Evolutionary conservation across 768 basidiomycete genomes (phyloP).

Genomic region (Lactarius akahatsu): DNA sequence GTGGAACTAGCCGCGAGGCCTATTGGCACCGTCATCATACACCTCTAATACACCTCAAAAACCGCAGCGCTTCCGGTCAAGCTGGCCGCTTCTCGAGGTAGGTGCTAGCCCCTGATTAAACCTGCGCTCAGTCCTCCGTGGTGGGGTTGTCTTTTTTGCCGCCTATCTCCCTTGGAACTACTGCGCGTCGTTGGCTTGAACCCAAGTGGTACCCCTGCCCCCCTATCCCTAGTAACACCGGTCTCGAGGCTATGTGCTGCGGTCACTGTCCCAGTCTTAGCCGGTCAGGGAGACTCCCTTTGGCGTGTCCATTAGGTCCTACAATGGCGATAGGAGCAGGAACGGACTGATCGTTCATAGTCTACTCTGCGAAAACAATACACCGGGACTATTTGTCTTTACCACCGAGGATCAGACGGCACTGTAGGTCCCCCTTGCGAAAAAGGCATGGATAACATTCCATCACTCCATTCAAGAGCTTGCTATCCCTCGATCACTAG

Average conservation of each 20-base stretch:
- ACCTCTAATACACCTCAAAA: not conserved
- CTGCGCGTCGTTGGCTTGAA: not conserved
- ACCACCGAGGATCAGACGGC: not conserved
- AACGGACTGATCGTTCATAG: not conserved
- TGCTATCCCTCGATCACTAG: not conserved
- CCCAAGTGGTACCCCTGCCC: not conserved
- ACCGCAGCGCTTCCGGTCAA: not conserved
- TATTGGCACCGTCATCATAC: not conserved
- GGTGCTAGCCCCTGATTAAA: not conserved
- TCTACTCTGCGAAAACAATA: not conserved
- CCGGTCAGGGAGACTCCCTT: not conserved
- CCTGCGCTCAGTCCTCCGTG: not conserved
- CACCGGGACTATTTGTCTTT: not conserved
- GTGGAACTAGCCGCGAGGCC: not conserved
- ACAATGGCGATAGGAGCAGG: not conserved
- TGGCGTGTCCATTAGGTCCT: not conserved
- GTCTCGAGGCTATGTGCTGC: not conserved
- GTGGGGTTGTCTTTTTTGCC: not conserved
- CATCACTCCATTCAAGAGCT: not conserved
- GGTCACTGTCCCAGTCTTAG: not conserved
- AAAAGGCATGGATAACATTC: not conserved
- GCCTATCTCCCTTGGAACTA: not conserved
- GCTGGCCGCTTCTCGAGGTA: not conserved
- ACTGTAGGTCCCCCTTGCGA: not conserved
- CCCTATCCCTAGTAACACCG: not conserved